Evolutionary conservation across 129 eudicot species (phyloP).

Genomic region (Heracleum sosnowskyi): DNA sequence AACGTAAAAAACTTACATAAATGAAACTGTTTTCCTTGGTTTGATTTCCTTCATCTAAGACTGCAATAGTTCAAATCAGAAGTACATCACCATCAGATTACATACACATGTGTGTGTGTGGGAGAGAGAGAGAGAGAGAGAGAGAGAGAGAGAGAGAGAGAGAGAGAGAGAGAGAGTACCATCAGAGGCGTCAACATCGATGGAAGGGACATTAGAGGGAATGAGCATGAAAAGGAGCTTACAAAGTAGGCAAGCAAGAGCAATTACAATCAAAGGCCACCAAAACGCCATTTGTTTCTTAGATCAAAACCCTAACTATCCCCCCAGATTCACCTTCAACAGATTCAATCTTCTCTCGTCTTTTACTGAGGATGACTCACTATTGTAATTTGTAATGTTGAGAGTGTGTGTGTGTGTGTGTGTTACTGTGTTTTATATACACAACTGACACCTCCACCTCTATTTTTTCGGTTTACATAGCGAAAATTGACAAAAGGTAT

Average conservation of each 20-base stretch:
- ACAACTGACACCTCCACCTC: background rate
- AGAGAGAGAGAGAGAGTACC: conserved; percentile 33
- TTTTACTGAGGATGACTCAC: background rate
- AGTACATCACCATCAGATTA: conserved; percentile 1
- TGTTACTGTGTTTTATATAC: too few species aligned
- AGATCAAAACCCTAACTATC: conserved; percentile 8
- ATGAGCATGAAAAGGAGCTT: conserved; percentile 79
- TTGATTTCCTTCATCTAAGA: conserved; percentile 74
- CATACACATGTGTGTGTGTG: background rate
- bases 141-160: background rate
- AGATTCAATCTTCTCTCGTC: background rate
- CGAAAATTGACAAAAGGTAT: too few species aligned
- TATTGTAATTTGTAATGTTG: background rate
- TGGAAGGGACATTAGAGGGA: conserved; percentile 91
- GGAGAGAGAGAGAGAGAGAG: background rate
- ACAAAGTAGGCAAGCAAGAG: conserved; percentile 72
- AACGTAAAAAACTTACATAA: conserved; percentile 51
- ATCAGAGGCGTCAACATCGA: conserved; percentile 88
- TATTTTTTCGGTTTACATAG: too few species aligned
- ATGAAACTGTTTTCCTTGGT: conserved; percentile 89
- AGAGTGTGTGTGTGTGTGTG: background rate
- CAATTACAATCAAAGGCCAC: conserved; percentile 80
- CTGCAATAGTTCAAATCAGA: conserved; percentile 34
- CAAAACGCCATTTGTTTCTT: conserved; percentile 54
- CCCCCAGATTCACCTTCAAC: background rate